phyloP scores from a whole-genome alignment of 441 rosid species.

The Lepidium campestre region DNA sequence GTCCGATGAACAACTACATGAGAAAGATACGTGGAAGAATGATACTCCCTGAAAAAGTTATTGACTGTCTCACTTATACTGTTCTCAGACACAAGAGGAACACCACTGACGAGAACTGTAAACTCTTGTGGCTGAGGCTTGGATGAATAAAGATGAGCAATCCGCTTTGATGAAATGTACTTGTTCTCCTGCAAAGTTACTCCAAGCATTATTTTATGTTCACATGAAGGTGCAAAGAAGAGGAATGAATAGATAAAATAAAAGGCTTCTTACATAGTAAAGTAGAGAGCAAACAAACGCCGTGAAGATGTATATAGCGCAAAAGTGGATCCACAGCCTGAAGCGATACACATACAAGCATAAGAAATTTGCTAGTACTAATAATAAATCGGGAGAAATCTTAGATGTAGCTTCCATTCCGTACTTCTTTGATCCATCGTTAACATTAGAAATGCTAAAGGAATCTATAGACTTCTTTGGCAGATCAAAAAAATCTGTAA shows the following conservation, averaged over 20 bases:
- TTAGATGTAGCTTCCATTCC: neutral
- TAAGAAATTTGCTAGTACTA: neutral
- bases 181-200: conserved; percentile 57
- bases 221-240: neutral
- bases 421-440: conserved; percentile 82
- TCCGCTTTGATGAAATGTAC: conserved; percentile 59
- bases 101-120: conserved; percentile 67
- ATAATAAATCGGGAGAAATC: neutral
- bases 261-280: conserved; percentile 54
- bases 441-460: conserved; percentile 82
- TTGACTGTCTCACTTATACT: conserved; percentile 65
- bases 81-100: conserved; percentile 52
- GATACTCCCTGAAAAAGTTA: conserved; percentile 69
- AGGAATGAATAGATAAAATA: neutral
- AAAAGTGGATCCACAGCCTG: conserved; percentile 97
- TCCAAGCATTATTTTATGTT: neutral
- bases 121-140: conserved; percentile 77
- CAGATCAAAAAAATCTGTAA: conserved; percentile 53
- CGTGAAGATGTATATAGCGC: conserved; percentile 80
- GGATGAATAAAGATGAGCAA: conserved; percentile 60
- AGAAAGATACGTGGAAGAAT: conserved; percentile 78
- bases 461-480: conserved; percentile 65
- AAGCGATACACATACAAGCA: conserved; percentile 30
- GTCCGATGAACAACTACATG: conserved; percentile 60
- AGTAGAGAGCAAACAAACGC: conserved; percentile 88